Evolutionary conservation across 345 rosid genomes (phyloP), one percentile per base, ranked within the genome.

Genomic region (Durio zibethinus): DNA sequence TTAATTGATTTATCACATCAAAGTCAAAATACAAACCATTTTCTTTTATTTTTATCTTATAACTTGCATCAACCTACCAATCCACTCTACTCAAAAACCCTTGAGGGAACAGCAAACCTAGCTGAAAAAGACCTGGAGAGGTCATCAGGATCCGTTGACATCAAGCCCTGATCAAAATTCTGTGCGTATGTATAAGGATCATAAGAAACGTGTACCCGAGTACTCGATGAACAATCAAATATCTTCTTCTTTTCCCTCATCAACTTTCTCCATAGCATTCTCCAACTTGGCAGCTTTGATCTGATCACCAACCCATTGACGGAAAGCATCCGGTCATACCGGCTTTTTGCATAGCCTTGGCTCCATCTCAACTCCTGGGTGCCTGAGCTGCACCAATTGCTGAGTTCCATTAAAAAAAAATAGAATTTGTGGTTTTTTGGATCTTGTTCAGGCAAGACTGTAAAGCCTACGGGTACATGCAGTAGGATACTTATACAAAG

Each of bases 121-220:
- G 87, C 85, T 0, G 87, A 85, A 77, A 85, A 85, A 35, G 85
- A 82, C 18, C 85, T 74, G 66, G 80, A 85, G 16, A 78, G 42
- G 57, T 56, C 71, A 42, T 82, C 85, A 12, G 83, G 73, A 56
- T 78, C 80, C 14, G 73, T 60, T 4, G 56, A 62, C 35, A 75
- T 57, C 18, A 73, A 75, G 6, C 79, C 85, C 35, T 82, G 76
- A 67, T 85, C 87, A 36, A 85, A 85, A 76, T 85, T 85, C 80
- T 79, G 81, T 5, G 85, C 61, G n/a, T 85, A 85, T 4, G 68
- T 38, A 5, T 45, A 76, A 43, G 83, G 78, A 76, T 84, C 87
- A 73, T 85, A 82, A 40, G 85, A 60, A 60, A 78, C 78, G 53
- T 78, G 80, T 42, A 76, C 20, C 6, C 43, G 61, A 5, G 42